phyloP scores from a whole-genome alignment of 176 grass and related monocot species.

The Themeda triandra region DNA sequence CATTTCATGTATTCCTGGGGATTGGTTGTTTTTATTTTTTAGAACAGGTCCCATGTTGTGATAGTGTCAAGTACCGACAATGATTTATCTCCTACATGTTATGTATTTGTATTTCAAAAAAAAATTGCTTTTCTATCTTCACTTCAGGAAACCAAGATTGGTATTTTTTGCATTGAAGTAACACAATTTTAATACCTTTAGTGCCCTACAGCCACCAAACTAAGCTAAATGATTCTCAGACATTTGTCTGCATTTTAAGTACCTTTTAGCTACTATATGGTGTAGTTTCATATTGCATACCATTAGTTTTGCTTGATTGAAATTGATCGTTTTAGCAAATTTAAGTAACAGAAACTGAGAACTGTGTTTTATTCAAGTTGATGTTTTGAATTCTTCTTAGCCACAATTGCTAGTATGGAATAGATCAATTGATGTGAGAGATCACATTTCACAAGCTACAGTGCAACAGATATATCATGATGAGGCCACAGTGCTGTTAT shows the following conservation, averaged over 20 bases:
- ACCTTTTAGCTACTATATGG: neutral
- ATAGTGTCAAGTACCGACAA: neutral
- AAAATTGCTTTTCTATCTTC: neutral
- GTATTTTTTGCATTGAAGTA: neutral
- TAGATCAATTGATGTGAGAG: neutral
- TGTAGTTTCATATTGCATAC: neutral
- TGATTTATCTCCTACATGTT: neutral
- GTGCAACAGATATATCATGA: neutral
- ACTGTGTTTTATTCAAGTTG: neutral
- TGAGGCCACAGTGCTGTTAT: neutral
- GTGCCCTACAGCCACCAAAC: neutral
- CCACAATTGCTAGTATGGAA: neutral
- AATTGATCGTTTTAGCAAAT: neutral
- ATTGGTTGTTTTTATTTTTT: neutral
- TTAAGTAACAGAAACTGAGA: neutral
- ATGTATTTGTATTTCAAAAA: neutral
- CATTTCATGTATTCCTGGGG: neutral
- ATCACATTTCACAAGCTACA: neutral
- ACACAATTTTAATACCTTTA: neutral
- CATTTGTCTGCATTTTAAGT: neutral
- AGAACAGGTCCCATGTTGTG: neutral
- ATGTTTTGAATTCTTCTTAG: neutral
- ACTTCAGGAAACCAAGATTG: neutral
- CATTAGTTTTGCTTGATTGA: neutral
- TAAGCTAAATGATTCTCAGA: neutral